phyloP scores from a whole-genome alignment of 192 early-diverging fungal genomes.

The Cladochytrium replicatum region DNA sequence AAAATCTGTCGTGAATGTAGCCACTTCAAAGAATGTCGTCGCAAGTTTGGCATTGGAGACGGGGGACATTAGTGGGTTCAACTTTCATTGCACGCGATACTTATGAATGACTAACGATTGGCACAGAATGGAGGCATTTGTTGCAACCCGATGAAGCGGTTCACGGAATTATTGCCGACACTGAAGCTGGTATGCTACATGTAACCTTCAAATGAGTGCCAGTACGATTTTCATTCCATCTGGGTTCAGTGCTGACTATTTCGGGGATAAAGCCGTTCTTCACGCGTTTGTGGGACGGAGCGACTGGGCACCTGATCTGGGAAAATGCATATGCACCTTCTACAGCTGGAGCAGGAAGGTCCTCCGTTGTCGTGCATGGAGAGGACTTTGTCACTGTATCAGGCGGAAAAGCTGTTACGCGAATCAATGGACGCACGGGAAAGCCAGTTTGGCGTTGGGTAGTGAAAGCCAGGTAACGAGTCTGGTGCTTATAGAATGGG shows the following conservation, averaged over 20 bases:
- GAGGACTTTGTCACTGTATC: slow-evolving; percentile 13
- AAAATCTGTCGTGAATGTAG: slow-evolving; percentile 31
- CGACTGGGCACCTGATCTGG: slow-evolving; percentile 33
- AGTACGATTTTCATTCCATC: not conserved
- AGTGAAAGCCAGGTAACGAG: not conserved
- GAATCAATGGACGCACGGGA: slow-evolving; percentile 7
- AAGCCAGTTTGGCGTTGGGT: slow-evolving; percentile 8
- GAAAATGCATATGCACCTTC: slow-evolving; percentile 32
- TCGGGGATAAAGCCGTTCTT: slow-evolving; percentile 23
- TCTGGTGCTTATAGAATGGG: too few relatives aligned
- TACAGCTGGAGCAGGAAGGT: too few relatives aligned
- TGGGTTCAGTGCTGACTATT: slow-evolving; percentile 30
- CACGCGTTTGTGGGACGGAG: slow-evolving; percentile 32
- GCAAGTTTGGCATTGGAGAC: slow-evolving; percentile 53
- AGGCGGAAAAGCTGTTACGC: slow-evolving; percentile 9
- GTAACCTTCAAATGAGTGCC: not conserved
- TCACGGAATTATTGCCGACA: slow-evolving; percentile 17
- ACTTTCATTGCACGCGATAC: not conserved
- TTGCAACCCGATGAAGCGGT: slow-evolving; percentile 50
- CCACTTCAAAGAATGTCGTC: slow-evolving; percentile 66
- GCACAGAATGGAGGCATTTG: slow-evolving; percentile 67
- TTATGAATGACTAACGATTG: not conserved
- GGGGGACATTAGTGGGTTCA: slow-evolving; percentile 54
- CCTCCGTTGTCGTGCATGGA: slow-evolving; percentile 9
- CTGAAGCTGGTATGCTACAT: not conserved